Evolutionary conservation across 306 rosid species (phyloP), one percentile per base, ranked within the genome.

Genomic region (Alnus rubra): DNA sequence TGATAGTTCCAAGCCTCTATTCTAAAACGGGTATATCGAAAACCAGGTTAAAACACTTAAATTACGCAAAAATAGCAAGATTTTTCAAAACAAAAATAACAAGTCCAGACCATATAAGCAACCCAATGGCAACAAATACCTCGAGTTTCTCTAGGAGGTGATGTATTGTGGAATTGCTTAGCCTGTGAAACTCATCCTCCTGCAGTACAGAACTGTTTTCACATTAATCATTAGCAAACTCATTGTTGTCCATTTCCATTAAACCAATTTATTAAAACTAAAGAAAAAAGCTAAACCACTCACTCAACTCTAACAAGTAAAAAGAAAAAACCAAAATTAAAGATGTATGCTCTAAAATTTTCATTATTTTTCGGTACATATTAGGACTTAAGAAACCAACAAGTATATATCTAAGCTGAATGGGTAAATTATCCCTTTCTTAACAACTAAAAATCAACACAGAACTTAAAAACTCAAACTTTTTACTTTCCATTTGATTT

Each of bases 121-220:
- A 45, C 37, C 16, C 51, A 45, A 37, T 33, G 39, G 53, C 70
- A 10, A 75, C 15, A 77, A 14, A 10, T 71, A 91, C 98, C 98
- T 95, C 99, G 4, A 95, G 64, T 83, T 91, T 91, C 87, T 92
- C 96, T 81, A 90, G 98, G 7, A 95, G 79, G 45, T 79, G 85
- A 62, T 89, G 94, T 73, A 93, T 91, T 58, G 99, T 87, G 78
- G 92, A 85, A 78, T 93, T 94, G 73, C 94, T 96, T 53, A 88
- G 81, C 68, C 62, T 84, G 47, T 91, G 96, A 83, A 82, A 95
- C 56, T 95, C 98, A 86, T 83, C 92, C 86, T 91, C 98, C 87
- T 87, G 87, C 74, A 95, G 82, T 67, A 90, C 33, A 75, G 97
- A 90, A 84, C 97, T 92, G 94, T 78, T 76, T 75, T 74, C 85